phyloP scores from a whole-genome alignment of 164 flowering plant species.

The Berberis vulgaris region DNA sequence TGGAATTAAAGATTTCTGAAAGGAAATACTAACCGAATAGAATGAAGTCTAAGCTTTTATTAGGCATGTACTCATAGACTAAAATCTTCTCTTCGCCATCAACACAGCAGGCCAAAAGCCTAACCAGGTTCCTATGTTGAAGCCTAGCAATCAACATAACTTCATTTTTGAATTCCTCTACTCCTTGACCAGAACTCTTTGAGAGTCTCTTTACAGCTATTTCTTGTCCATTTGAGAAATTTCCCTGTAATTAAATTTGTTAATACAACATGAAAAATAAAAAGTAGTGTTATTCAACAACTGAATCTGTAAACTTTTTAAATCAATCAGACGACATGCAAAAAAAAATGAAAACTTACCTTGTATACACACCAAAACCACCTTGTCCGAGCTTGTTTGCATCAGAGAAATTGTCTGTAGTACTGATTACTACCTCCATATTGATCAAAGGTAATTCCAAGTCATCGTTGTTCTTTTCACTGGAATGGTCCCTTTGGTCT shows the following conservation, averaged over 20 bases:
- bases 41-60: background rate
- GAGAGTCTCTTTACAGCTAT: conserved; percentile 9
- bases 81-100: conserved; percentile 2
- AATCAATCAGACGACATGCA: background rate
- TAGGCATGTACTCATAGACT: conserved; percentile 3
- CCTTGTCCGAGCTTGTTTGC: conserved; percentile 29
- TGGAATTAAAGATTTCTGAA: background rate
- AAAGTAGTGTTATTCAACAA: background rate
- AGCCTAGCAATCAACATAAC: conserved; percentile 1
- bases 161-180: conserved; percentile 6
- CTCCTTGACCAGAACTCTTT: conserved; percentile 1
- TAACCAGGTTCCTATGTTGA: conserved; percentile 5
- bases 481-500: background rate
- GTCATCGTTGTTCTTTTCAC: conserved; percentile 8
- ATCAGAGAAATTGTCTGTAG: conserved; percentile 23
- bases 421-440: conserved; percentile 13
- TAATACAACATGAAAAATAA: background rate
- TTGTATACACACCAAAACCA: conserved; percentile 29
- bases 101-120: background rate
- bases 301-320: too few relatives aligned
- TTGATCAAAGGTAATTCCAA: conserved; percentile 17
- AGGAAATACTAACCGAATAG: background rate
- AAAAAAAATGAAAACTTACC: conserved; percentile 10
- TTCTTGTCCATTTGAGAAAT: conserved; percentile 1
- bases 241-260: background rate